Conservation (phyloP, 345 rosid species). For the Trapa incisa region DNA sequence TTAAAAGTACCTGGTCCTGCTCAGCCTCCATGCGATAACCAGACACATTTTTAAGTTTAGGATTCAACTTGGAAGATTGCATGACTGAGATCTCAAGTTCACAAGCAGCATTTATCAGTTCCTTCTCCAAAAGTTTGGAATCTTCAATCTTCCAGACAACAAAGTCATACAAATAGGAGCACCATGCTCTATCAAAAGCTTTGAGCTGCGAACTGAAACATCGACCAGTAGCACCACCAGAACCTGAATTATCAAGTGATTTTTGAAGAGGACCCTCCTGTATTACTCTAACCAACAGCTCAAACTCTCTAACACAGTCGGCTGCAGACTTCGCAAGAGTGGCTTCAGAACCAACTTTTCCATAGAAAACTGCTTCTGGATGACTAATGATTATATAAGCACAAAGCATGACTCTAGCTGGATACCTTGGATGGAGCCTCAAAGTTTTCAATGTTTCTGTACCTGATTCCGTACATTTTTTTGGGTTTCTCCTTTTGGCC, state of each 20-base stretch:
- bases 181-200: slow-evolving; percentile 71
- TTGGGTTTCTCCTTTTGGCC: not conserved
- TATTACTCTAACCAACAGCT: slow-evolving; percentile 49
- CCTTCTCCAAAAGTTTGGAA: slow-evolving; percentile 63
- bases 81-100: slow-evolving; percentile 87
- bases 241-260: slow-evolving; percentile 27
- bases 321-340: slow-evolving; percentile 50
- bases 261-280: slow-evolving; percentile 46
- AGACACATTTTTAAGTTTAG: slow-evolving; percentile 6
- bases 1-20: not conserved
- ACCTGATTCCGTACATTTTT: slow-evolving; percentile 11
- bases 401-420: slow-evolving; percentile 64
- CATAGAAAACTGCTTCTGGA: slow-evolving; percentile 78
- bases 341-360: slow-evolving; percentile 63
- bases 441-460: slow-evolving; percentile 25
- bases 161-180: slow-evolving; percentile 60
- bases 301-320: slow-evolving; percentile 47
- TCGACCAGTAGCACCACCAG: slow-evolving; percentile 20
- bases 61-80: slow-evolving; percentile 56
- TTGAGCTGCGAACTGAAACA: slow-evolving; percentile 58
- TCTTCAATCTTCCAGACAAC: slow-evolving; percentile 91
- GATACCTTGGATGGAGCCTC: slow-evolving; percentile 46
- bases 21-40: not conserved
- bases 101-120: slow-evolving; percentile 79
- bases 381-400: slow-evolving; percentile 85